Evolutionary conservation across 495 filamentous ascomycete genomes (phyloP).

Genomic region (Annulohypoxylon moriforme): DNA sequence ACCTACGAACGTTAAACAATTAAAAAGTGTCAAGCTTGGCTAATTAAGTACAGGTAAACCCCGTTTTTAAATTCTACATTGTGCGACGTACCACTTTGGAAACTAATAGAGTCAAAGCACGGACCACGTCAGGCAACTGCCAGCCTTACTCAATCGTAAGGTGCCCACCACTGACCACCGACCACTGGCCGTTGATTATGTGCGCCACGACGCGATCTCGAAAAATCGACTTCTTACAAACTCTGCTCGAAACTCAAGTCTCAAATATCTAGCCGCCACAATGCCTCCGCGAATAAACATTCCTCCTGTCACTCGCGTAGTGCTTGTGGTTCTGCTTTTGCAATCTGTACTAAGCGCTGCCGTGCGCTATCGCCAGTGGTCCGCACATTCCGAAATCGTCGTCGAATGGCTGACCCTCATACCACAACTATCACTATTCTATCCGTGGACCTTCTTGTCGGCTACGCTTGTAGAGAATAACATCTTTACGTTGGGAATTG

Average conservation of each 20-base stretch:
- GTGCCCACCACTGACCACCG: conserved; percentile 6
- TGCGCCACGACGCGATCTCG: conserved; percentile 39
- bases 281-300: conserved; percentile 92
- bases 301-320: conserved; percentile 86
- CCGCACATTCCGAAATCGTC: conserved; percentile 66
- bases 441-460: conserved; percentile 91
- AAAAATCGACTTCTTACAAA: conserved; percentile 37
- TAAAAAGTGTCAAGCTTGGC: conserved; percentile 1
- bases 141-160: conserved; percentile 33
- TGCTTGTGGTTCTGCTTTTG: conserved; percentile 76
- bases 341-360: conserved; percentile 86
- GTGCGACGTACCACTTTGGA: neutral
- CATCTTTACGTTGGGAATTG: conserved; percentile 84
- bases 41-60: conserved; percentile 1
- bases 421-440: conserved; percentile 82
- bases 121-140: conserved; percentile 29
- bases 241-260: conserved; percentile 27
- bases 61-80: neutral
- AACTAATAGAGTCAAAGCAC: conserved; percentile 3
- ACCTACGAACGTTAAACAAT: conserved; percentile 12
- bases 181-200: neutral
- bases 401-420: conserved; percentile 89
- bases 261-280: conserved; percentile 38
- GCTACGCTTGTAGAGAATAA: conserved; percentile 94
- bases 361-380: conserved; percentile 75